Base-by-base conservation (phyloP, 108 stramenopile species). In the Phaeodactylum tricornutum region DNA sequence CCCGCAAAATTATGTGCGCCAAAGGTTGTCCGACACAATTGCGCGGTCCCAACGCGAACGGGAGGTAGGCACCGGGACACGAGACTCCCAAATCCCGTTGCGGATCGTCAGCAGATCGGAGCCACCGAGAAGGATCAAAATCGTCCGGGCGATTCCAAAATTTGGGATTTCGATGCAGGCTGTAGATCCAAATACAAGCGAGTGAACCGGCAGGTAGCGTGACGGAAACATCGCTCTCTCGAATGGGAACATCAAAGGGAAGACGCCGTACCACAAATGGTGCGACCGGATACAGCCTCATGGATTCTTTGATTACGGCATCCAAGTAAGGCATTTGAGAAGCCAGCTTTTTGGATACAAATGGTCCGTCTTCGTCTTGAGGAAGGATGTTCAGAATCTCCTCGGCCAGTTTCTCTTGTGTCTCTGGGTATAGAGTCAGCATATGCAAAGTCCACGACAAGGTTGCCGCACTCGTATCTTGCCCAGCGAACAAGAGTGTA, bases 21-120 rank as follows among this genome's bases (percentile, higher is more conserved):
- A 95, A 69, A n/a, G 91, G 91, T 62, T 86, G 84, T 14, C 94
- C 94, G 3, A 95, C 56, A 61, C 94, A 95, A 62, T 90, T 92
- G 8, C 94, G 70, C 3, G 94, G 89, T 0, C 94, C 94, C 8
- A 65, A 61, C 6, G 89, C 88, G 63, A 89, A 95, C 23, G 94
- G 94, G 62, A 95, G 87, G 73, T 81, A 95, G 27, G 87, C 72
- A 7, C 93, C 93, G 11, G 59, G 67, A n/a, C n/a, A n/a, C 20
- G 61, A 59, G 47, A 81, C 78, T 12, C 77, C 81, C 8, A 40
- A 23, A 67, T 86, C 82, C 45, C 58, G 50, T 3, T 31, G 19
- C 29, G 50, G 35, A 3, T 34, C 59, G 45, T 33, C 75, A 47
- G 24, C 42, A 14, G 16, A 11, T 24, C 46, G n/a, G 27, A 91